Conservation (phyloP, 225 moss, liverwort and hornwort genomes). For the Pseudoscleropodium purum region DNA sequence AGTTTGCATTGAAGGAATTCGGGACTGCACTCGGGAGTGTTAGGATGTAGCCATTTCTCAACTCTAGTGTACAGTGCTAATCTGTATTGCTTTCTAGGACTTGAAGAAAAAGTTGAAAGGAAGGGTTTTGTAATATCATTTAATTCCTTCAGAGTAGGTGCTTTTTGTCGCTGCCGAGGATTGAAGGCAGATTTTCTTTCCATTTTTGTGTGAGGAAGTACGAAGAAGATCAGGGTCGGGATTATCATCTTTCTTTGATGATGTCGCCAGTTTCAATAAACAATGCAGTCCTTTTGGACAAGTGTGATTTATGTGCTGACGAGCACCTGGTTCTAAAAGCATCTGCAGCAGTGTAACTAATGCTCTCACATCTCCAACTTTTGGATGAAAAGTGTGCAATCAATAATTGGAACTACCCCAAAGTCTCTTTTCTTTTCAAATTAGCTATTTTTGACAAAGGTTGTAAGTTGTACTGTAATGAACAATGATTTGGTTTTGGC, state of each 20-base stretch:
- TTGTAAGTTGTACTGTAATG: not conserved
- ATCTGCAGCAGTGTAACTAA: not conserved
- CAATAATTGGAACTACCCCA: not conserved
- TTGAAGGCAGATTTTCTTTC: not conserved
- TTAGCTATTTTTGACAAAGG: not conserved
- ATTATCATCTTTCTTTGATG: not conserved
- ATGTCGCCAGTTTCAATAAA: not conserved
- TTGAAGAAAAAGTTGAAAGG: not conserved
- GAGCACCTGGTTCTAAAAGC: not conserved
- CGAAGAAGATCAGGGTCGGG: not conserved
- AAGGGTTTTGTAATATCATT: conserved; percentile 10
- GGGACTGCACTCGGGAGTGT: not conserved
- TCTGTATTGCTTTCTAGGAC: not conserved
- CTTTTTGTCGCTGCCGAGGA: not conserved
- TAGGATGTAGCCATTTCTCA: conserved; percentile 3
- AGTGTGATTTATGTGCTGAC: not conserved
- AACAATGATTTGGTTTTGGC: too few species aligned
- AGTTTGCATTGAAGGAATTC: not conserved
- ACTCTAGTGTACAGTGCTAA: conserved; percentile 11
- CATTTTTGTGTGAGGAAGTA: not conserved
- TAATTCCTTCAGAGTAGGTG: not conserved
- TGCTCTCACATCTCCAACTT: not conserved
- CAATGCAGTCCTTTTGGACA: not conserved
- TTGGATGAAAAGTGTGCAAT: not conserved
- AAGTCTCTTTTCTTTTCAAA: not conserved